These are phyloP conservation scores for Selenicereus undatus DNA, from an alignment of 148 eudicot species.

Conservation along the genomic window DNA sequence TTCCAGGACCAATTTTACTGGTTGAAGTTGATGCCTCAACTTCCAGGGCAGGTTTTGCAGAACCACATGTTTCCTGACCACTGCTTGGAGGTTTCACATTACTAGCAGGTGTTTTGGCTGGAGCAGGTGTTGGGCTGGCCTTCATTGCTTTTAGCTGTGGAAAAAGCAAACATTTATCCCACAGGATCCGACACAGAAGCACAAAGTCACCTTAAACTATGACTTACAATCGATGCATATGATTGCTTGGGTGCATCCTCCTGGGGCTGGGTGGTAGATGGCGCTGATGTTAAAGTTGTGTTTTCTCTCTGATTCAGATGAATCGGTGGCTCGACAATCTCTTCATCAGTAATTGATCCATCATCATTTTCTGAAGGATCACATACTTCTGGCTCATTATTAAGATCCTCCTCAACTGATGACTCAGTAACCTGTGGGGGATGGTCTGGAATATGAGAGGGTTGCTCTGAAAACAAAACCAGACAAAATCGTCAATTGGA, in stretches of 20 bases:
- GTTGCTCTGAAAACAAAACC: slow-evolving; percentile 45
- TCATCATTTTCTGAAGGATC: slow-evolving; percentile 55
- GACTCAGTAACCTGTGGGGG: slow-evolving; percentile 27
- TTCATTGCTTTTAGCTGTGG: slow-evolving; percentile 55
- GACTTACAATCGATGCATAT: slow-evolving; percentile 69
- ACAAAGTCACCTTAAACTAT: neutral
- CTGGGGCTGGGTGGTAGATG: slow-evolving; percentile 39
- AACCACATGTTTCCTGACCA: slow-evolving; percentile 34
- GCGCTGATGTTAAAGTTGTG: slow-evolving; percentile 29
- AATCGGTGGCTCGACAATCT: slow-evolving; percentile 44
- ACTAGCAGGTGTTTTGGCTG: slow-evolving; percentile 37
- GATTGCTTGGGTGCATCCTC: slow-evolving; percentile 54
- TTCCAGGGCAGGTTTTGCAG: slow-evolving; percentile 32
- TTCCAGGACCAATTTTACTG: slow-evolving; percentile 35
- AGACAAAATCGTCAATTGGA: slow-evolving; percentile 12
- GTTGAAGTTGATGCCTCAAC: slow-evolving; percentile 32
- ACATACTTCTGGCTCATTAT: slow-evolving; percentile 48
- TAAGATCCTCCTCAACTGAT: slow-evolving; percentile 40
- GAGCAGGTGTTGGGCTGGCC: slow-evolving; percentile 30
- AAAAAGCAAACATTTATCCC: neutral
- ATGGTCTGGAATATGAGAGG: slow-evolving; percentile 29
- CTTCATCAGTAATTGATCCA: slow-evolving; percentile 44
- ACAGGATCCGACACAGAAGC: slow-evolving; percentile 2
- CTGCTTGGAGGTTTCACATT: slow-evolving; percentile 36
- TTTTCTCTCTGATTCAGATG: slow-evolving; percentile 34